Base-by-base conservation (phyloP, 1,139 yeast species). In the Yamadazyma diospyri region DNA sequence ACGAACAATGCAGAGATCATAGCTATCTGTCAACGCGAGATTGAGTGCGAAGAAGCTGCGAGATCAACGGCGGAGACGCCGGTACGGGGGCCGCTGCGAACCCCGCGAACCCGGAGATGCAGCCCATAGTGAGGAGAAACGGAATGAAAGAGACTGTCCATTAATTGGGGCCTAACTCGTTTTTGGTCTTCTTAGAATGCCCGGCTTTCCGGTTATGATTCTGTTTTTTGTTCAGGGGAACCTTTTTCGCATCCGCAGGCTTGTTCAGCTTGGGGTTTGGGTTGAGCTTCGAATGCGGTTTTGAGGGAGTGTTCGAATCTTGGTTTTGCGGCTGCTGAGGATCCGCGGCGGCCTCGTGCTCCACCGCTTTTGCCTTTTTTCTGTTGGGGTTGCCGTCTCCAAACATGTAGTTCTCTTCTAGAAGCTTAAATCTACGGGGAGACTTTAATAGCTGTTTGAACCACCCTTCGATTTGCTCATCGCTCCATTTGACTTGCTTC, bases 391-490 rank as follows among this genome's bases (percentile, higher is more conserved):
- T 53, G 23, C 71, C 72, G 7, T 66, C 65, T 29, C 53, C 50
- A 35, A 56, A 65, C 36, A 78, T 71, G 64, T 64, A 80, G 43
- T 72, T 72, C 35, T 80, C 84, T 47, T 84, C 94, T 36, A 84
- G 53, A 5, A 75, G 39, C 41, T 70, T 71, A 41, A 71, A 80
- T 38, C 84, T 63, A 33, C 69, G 61, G 1, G 94, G 88, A 29
- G 80, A 75, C 43, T 74, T 75, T 31, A 74, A 69, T 21, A 88
- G 55, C 81, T 84, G 82, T 39, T 83, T 62, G 1, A 83, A 81
- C 97, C 97, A 89, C 0, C 95, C 95, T 62, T 89, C 97, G 29
- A 89, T 76, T 53, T 87, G 95, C 50, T 86, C 96, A 53, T 88
- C 92, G 0, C 88, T 67, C 95, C 95, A 85, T 1, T 65, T 65